Conservation (phyloP, 306 rosid species). For the Fragaria vesca region DNA sequence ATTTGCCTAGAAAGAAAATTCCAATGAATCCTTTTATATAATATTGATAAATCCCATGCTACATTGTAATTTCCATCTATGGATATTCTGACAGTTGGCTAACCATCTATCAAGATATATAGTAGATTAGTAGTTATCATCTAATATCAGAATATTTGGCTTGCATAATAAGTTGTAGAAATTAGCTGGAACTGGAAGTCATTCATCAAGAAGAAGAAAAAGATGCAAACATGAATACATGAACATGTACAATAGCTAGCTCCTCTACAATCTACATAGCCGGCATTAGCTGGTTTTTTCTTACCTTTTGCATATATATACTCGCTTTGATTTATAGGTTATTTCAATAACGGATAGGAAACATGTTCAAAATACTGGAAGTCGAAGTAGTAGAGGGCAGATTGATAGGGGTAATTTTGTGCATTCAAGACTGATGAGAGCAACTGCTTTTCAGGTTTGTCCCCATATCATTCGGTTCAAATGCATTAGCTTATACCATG, state of each 20-base stretch:
- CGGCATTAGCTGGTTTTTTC: background rate
- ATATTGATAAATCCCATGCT: background rate
- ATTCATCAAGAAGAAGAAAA: background rate
- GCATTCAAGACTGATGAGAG: background rate
- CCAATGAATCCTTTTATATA: background rate
- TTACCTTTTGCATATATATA: background rate
- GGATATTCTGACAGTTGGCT: background rate
- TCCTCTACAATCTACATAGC: background rate
- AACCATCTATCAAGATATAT: background rate
- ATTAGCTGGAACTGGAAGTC: background rate
- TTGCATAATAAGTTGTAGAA: background rate
- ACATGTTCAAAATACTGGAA: background rate
- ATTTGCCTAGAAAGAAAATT: constrained; percentile 4
- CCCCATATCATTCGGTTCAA: background rate
- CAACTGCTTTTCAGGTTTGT: background rate
- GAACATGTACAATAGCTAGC: background rate
- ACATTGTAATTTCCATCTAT: background rate
- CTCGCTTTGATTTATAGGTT: background rate
- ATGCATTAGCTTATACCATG: background rate
- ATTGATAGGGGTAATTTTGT: background rate
- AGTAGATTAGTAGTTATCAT: background rate
- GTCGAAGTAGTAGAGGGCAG: background rate
- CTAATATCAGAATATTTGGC: background rate
- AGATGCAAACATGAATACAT: background rate
- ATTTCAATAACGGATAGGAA: background rate